These are phyloP conservation scores for Clitoria ternatea DNA, from an alignment of 306 rosid species.

Conservation along the genomic window DNA sequence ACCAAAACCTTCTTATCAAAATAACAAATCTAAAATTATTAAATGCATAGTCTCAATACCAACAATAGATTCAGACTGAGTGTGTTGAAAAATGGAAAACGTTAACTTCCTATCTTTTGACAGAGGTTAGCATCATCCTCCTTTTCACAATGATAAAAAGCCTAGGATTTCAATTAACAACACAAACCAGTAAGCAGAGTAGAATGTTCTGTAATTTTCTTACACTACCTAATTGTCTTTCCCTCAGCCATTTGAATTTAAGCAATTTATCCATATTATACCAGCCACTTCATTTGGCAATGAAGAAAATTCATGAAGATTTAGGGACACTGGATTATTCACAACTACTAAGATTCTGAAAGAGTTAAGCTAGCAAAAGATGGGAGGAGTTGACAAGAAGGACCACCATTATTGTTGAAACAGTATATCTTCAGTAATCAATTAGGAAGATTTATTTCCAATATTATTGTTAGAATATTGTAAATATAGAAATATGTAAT, in stretches of 20 bases:
- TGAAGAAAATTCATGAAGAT: not conserved
- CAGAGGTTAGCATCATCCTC: conserved; percentile 9
- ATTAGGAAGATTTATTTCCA: no score
- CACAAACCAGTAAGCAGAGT: not conserved
- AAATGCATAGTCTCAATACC: conserved; percentile 3
- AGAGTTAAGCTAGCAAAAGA: not conserved
- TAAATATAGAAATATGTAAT: no score
- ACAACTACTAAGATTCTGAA: conserved; percentile 1
- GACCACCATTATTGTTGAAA: no score
- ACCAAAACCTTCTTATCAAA: not conserved
- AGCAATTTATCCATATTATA: conserved; percentile 5
- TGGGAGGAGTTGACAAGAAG: not conserved
- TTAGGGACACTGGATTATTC: conserved; percentile 6
- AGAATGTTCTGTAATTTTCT: not conserved
- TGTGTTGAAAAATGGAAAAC: not conserved
- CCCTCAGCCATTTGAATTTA: not conserved
- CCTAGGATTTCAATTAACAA: not conserved
- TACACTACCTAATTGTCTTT: not conserved
- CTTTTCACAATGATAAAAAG: not conserved
- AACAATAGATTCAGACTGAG: not conserved
- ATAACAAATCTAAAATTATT: conserved; percentile 12
- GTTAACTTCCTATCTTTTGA: not conserved
- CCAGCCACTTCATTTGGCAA: not conserved
- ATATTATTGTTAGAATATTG: no score
- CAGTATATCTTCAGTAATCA: no score